Conservation (phyloP, 257 asterid genomes). For the Salvia hispanica region DNA sequence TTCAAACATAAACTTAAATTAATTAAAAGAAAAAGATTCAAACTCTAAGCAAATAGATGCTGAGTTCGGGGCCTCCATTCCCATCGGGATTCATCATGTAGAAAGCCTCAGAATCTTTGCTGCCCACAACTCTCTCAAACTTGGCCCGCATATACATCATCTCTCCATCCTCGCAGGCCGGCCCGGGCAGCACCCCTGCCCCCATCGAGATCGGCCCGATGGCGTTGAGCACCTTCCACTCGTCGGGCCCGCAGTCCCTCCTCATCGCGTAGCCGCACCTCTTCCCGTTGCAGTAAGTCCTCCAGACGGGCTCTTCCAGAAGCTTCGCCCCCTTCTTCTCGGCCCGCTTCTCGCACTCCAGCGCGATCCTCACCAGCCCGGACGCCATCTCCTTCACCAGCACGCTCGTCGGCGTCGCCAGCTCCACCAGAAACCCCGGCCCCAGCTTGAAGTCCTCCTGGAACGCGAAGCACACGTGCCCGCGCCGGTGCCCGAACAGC, state of each 20-base stretch:
- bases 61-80: conserved; percentile 90
- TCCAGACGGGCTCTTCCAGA: conserved; percentile 72
- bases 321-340: conserved; percentile 55
- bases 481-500: conserved; percentile 78
- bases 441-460: conserved; percentile 63
- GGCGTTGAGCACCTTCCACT: conserved; percentile 76
- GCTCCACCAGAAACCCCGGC: conserved; percentile 70
- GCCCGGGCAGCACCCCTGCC: conserved; percentile 88
- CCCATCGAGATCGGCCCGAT: conserved; percentile 93
- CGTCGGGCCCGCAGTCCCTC: conserved; percentile 80
- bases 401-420: conserved; percentile 72
- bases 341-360: conserved; percentile 66
- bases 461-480: conserved; percentile 77
- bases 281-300: conserved; percentile 86
- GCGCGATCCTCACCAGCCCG: conserved; percentile 76
- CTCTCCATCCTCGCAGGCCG: conserved; percentile 60
- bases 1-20: conserved; percentile 5
- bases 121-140: conserved; percentile 91
- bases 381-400: conserved; percentile 90
- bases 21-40: conserved; percentile 21
- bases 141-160: conserved; percentile 92
- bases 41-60: conserved; percentile 85
- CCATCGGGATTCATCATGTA: conserved; percentile 99
- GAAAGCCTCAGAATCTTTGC: conserved; percentile 92
- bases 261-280: conserved; percentile 84